Conservation (phyloP, 495 filamentous ascomycete species). For the Podospora conica region DNA sequence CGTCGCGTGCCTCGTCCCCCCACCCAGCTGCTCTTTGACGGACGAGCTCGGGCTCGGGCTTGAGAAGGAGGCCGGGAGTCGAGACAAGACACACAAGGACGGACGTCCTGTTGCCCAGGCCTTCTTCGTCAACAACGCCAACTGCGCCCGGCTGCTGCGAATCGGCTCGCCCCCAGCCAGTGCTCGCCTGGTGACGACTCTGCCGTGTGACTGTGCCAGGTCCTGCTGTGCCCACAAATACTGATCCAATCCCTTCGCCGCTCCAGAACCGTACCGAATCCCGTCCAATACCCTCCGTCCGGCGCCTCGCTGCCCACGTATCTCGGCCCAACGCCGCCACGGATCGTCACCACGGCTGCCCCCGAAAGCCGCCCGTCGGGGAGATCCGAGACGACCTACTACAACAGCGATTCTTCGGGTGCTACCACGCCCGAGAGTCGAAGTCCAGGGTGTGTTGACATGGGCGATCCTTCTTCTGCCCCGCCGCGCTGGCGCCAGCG, state of each 20-base stretch:
- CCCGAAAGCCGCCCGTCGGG: constrained; percentile 21
- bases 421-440: constrained; percentile 27
- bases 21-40: not conserved
- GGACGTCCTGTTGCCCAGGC: not conserved
- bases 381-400: constrained; percentile 27
- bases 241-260: constrained; percentile 26
- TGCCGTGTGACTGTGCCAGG: constrained; percentile 30
- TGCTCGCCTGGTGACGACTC: constrained; percentile 21
- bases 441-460: constrained; percentile 30
- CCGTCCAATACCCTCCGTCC: constrained; percentile 39
- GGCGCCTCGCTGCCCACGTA: constrained; percentile 36
- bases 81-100: not conserved
- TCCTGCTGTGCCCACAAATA: constrained; percentile 33
- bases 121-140: not conserved
- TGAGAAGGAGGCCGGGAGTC: constrained; percentile 6
- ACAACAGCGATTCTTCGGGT: constrained; percentile 33
- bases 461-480: constrained; percentile 7
- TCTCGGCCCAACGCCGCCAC: constrained; percentile 34
- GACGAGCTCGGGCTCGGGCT: not conserved
- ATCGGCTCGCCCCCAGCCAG: constrained; percentile 17
- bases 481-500: constrained; percentile 13
- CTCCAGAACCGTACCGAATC: constrained; percentile 35
- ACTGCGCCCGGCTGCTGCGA: constrained; percentile 4
- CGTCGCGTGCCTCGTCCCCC: not conserved
- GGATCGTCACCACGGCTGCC: constrained; percentile 33